Evolutionary conservation across 1,139 yeast species (phyloP).

Genomic region (Yamadazyma kanchanaburiensis): DNA sequence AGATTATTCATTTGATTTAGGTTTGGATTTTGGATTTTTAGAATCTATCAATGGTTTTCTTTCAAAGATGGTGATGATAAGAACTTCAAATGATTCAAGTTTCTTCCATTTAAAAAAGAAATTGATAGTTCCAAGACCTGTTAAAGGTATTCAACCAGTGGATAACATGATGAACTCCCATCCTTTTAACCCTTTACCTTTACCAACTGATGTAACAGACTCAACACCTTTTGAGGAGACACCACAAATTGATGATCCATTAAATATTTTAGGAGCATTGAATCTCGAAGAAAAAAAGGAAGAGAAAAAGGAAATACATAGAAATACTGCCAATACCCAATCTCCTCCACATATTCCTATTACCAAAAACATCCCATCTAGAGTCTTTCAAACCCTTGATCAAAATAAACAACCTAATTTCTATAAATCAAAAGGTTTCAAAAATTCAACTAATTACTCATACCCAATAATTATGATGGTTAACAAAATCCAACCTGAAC

Average conservation of each 20-base stretch:
- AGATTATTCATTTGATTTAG: conserved; percentile 7
- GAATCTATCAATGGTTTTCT: conserved; percentile 14
- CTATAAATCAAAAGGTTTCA: too few species aligned
- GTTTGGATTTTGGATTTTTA: conserved; percentile 13
- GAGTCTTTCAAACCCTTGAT: too few species aligned
- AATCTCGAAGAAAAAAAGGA: too few species aligned
- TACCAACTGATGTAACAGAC: too few species aligned
- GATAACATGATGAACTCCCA: conserved; percentile 25
- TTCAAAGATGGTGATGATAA: conserved; percentile 9
- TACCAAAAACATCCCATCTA: conserved; percentile 9
- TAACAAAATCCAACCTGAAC: conserved; percentile 2
- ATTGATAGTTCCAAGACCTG: conserved; percentile 9
- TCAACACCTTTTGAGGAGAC: too few species aligned
- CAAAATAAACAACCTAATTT: too few species aligned
- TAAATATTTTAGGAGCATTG: too few species aligned
- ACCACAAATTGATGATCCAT: too few species aligned
- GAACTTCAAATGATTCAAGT: conserved; percentile 11
- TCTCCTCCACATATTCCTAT: too few species aligned
- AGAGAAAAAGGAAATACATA: too few species aligned
- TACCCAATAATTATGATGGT: conserved; percentile 14
- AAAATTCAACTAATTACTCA: too few species aligned
- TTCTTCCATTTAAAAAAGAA: conserved; percentile 14
- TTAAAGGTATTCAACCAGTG: conserved; percentile 21
- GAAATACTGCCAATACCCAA: too few species aligned
- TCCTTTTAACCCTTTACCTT: conserved; percentile 22